These are phyloP conservation scores for Pseudogymnoascus sp. DNA, from an alignment of 2,329 filamentous ascomycete genomes.

Conservation along the genomic window DNA sequence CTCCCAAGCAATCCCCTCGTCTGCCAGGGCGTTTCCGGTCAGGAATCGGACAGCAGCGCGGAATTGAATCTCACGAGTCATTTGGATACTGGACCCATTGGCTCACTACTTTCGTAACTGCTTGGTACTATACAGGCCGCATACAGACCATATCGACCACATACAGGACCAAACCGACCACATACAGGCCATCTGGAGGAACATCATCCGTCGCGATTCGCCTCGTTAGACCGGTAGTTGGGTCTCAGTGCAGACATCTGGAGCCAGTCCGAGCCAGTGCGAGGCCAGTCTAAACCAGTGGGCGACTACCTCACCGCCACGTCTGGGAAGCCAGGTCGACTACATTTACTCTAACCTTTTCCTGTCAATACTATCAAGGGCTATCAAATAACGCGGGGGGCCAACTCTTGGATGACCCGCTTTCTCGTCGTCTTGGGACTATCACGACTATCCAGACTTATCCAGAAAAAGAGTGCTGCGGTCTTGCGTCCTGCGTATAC, in stretches of 20 bases:
- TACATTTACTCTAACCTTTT: background rate
- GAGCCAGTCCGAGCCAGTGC: background rate
- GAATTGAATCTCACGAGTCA: background rate
- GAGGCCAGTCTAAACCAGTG: background rate
- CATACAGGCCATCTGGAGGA: background rate
- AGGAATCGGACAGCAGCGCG: background rate
- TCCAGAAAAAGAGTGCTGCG: background rate
- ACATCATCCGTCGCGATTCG: background rate
- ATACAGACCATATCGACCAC: background rate
- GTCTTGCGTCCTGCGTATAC: background rate
- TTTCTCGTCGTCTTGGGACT: background rate
- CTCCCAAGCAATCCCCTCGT: background rate
- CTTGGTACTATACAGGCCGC: background rate
- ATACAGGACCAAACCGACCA: background rate
- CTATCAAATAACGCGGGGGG: constrained; percentile 2
- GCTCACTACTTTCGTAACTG: background rate
- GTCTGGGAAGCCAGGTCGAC: background rate
- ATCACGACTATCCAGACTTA: background rate
- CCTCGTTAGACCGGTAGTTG: constrained; percentile 1
- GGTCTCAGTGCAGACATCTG: background rate
- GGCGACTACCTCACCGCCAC: constrained; percentile 2
- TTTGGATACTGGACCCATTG: background rate
- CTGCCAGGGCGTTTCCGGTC: background rate
- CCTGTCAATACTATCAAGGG: background rate
- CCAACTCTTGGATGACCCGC: constrained; percentile 1